Percentiles rank a stretch among this genome's conserved stretches.
phyloP scores from a whole-genome alignment of 306 rosid genomes.

The Rosa lucieae region DNA sequence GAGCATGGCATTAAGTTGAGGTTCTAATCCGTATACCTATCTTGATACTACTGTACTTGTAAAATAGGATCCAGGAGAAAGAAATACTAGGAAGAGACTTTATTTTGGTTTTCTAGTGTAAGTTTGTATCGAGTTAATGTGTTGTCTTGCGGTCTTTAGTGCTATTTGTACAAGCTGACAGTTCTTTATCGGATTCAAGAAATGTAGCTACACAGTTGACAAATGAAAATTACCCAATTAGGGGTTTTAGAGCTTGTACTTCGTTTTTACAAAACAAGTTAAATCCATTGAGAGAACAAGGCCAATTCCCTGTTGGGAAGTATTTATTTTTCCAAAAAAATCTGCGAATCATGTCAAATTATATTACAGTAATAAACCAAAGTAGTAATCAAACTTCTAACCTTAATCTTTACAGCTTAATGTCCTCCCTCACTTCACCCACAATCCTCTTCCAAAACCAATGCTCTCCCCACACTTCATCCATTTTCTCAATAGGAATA shows the following conservation, averaged over 20 bases:
- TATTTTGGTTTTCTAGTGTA: not conserved
- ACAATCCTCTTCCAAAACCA: conserved; percentile 59
- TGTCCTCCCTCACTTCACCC: conserved; percentile 14
- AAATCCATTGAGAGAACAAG: not conserved
- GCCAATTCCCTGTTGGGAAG: not conserved
- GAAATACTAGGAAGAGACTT: not conserved
- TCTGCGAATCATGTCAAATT: not conserved
- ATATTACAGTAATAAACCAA: not conserved
- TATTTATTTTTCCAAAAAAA: not conserved
- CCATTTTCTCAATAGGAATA: conserved; percentile 65
- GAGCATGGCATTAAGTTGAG: not conserved
- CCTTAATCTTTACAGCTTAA: not conserved
- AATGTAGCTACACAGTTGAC: not conserved
- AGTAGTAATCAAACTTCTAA: not conserved
- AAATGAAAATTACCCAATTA: not conserved
- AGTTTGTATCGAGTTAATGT: not conserved
- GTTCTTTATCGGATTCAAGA: not conserved
- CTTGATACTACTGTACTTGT: not conserved
- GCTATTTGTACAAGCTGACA: not conserved
- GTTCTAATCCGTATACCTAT: not conserved
- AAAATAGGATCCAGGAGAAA: not conserved
- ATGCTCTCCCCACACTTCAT: conserved; percentile 53
- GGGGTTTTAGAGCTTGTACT: not conserved
- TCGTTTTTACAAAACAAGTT: not conserved
- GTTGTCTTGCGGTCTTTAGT: not conserved